Percentiles rank a stretch among this genome's conserved stretches.
Conservation (phyloP, 2,329 filamentous ascomycete genomes). For the Neonectria magnoliae region DNA sequence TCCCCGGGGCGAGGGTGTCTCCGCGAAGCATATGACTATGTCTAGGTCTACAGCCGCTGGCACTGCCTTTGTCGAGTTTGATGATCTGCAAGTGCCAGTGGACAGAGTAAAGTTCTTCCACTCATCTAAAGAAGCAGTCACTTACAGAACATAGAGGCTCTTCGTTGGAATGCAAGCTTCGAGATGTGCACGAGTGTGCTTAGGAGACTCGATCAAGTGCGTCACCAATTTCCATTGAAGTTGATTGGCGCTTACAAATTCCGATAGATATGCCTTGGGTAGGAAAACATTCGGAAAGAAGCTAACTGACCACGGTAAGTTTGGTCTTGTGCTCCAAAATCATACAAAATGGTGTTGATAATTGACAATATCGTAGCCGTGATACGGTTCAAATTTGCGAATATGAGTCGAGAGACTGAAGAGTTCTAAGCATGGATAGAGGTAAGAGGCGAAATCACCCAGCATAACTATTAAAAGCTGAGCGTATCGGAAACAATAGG, state of each 20-base stretch:
- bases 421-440: constrained; percentile 18
- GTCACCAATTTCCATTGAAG: neutral
- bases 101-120: neutral
- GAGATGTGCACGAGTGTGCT: constrained; percentile 15
- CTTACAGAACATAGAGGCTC: constrained; percentile 3
- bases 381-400: constrained; percentile 15
- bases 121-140: neutral
- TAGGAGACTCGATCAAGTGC: constrained; percentile 16
- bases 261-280: constrained; percentile 11
- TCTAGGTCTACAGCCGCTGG: constrained; percentile 12
- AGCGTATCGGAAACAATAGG: neutral
- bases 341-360: neutral
- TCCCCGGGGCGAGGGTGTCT: constrained; percentile 13
- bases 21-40: constrained; percentile 16
- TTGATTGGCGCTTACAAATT: neutral
- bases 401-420: constrained; percentile 17
- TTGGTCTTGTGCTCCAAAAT: no score
- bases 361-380: neutral
- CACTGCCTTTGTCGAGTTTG: constrained; percentile 16
- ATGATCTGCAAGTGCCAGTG: neutral
- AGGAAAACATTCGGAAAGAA: constrained; percentile 20
- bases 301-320: constrained; percentile 8
- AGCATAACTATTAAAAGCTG: neutral
- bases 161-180: constrained; percentile 17
- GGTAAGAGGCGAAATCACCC: neutral